phyloP scores from a whole-genome alignment of 2,329 filamentous ascomycete genomes.

The Penicillium sp. region DNA sequence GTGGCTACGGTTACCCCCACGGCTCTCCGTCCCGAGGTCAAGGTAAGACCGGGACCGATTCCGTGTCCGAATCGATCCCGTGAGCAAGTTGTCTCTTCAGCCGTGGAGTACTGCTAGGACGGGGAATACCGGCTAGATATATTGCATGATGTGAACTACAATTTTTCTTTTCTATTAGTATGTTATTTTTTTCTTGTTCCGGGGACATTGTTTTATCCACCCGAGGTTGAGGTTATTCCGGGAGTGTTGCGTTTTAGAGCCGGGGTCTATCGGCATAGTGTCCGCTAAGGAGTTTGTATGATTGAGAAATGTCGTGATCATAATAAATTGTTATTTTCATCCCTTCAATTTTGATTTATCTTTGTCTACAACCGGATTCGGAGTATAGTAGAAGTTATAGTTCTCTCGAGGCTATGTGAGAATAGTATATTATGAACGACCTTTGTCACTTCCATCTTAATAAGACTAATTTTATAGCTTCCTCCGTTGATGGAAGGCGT shows the following conservation, averaged over 20 bases:
- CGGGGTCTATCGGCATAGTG: neutral
- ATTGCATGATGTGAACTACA: neutral
- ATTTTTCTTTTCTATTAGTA: neutral
- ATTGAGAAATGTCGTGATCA: neutral
- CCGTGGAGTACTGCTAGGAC: neutral
- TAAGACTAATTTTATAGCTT: no score
- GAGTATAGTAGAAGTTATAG: no score
- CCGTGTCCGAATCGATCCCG: neutral
- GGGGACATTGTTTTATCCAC: slow-evolving; percentile 1
- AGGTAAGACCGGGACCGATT: slow-evolving; percentile 5
- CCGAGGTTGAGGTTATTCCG: neutral
- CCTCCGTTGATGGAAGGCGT: no score
- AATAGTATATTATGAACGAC: no score
- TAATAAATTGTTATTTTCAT: no score
- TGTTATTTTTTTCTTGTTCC: neutral
- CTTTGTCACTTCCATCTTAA: no score
- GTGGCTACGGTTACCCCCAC: no score
- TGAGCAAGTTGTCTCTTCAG: neutral
- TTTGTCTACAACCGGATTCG: no score
- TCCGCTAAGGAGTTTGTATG: neutral
- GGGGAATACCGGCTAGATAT: neutral
- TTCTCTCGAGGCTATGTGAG: no score
- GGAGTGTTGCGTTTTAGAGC: neutral
- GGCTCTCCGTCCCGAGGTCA: slow-evolving; percentile 14
- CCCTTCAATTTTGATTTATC: no score